Evolutionary conservation across 129 eudicot species (phyloP), one percentile per base, ranked within the genome.

Genomic region (Escallonia rubra): DNA sequence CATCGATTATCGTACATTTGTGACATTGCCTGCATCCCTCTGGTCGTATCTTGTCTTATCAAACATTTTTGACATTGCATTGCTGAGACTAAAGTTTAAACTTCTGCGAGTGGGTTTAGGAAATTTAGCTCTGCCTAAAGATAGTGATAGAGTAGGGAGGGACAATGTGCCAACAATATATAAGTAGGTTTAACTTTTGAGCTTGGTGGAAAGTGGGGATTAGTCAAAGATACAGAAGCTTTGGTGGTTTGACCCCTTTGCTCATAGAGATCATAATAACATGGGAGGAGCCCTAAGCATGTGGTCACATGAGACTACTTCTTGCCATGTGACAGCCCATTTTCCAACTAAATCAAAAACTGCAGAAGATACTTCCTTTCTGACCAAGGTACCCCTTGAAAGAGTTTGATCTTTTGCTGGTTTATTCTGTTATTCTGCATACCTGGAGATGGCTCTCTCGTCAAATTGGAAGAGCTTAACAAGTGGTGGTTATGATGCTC

Each of bases 261-360:
- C 13, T 48, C 40, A 63, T 44, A 66, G 73, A 62, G 90, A 73
- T 79, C 61, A 67, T 80, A 74, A 85, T 85, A 82, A 88, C 87
- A 88, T 88, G 91, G 87, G 76, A 78, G 48, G 76, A 75, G 78
- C 51, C 82, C 65, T 61, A 61, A 72, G 88, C 91, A 88, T 82
- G 90, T 81, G 90, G 69, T 43, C 81, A 82, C 87, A 78, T 83
- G 77, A 68, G 55, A 69, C 78, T 79, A 75, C 73, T 78, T 80
- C 80, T 65, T 63, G 58, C 82, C 91, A 88, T 82, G 91, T 88
- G 91, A 76, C 68, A 64, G 62, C 84, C 72, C 76, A 74, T 74
- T 81, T 77, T 74, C 87, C 86, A 68, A 81, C 80, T 67, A 70
- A 79, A 81, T 76, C 84, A 72, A 59, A 55, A 39, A 70, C 16